phyloP scores from a whole-genome alignment of 352 stramenopile genomes.

The Phytophthora pini region DNA sequence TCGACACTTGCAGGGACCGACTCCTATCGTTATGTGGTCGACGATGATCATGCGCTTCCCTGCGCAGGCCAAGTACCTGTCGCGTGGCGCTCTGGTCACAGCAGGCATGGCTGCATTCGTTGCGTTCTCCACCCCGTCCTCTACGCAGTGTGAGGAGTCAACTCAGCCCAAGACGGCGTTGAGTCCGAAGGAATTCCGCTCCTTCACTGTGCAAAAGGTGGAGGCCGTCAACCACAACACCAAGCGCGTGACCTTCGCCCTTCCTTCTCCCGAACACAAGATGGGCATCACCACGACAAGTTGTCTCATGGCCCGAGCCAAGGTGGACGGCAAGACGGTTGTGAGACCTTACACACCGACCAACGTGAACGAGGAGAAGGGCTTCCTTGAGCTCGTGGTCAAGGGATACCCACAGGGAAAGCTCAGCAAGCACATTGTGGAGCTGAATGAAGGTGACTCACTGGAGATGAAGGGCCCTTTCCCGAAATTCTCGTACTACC shows the following conservation, averaged over 20 bases:
- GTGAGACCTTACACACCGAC: constrained; percentile 90
- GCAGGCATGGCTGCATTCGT: constrained; percentile 53
- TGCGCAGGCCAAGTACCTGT: constrained; percentile 43
- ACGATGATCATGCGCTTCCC: constrained; percentile 62
- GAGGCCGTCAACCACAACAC: constrained; percentile 80
- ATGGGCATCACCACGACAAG: constrained; percentile 72
- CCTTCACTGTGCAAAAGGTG: constrained; percentile 78
- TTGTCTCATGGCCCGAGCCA: constrained; percentile 70
- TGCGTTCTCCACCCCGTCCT: constrained; percentile 25
- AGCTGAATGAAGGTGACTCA: constrained; percentile 83
- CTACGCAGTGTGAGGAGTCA: constrained; percentile 28
- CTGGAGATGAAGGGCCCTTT: constrained; percentile 93
- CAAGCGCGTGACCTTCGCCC: constrained; percentile 77
- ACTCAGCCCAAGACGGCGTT: constrained; percentile 59
- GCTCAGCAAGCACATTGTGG: constrained; percentile 88
- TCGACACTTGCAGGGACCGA: background rate
- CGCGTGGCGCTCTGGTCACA: constrained; percentile 39
- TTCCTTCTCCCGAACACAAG: constrained; percentile 61
- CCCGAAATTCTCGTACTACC: constrained; percentile 83
- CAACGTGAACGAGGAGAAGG: constrained; percentile 85
- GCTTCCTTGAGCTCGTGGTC: constrained; percentile 88
- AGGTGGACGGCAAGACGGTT: constrained; percentile 78
- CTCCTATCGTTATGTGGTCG: constrained; percentile 39
- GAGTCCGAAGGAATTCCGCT: constrained; percentile 66
- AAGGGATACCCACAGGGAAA: constrained; percentile 89